Base-by-base conservation (phyloP, 768 basidiomycete genomes). In the Panellus pusillus region DNA sequence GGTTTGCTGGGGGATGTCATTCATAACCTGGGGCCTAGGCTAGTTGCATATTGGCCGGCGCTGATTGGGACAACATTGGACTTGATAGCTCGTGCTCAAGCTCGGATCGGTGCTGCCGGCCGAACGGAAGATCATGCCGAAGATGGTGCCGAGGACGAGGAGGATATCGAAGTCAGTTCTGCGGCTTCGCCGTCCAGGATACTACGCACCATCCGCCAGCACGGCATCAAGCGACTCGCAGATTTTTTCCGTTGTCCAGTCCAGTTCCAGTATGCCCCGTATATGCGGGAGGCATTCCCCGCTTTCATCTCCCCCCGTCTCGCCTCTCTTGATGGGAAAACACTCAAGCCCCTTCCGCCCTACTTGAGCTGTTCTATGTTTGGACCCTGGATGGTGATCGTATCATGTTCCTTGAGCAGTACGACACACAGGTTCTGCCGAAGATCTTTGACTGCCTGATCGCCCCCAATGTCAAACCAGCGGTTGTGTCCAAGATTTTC, bases 341-440 rank as follows among this genome's bases (percentile, higher is more conserved):
- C 63, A 91, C 89, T 0, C 96, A 98, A 67, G 80, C 91, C 0
- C 94, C 96, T 0, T 96, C 94, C 0, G 85, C 91, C 0, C 75
- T 96, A 15, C 73, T 99, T 39, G 93, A 97, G 36, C 74, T 98
- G 18, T 89, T 97, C 70, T 79, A 84, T 53, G 72, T 79, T 6
- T 95, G 94, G 89, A 82, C 91, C 0, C 66, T 75, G 14, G 74
- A 80, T 15, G 74, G 72, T 2, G 75, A 83, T 12, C 80, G 84
- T 55, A 75, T 79, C n/a, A 65, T 66, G 9, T 86, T 83, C 66
- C 75, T 98, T 24, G 84, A 87, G 41, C 73, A 81, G 19, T 88
- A 84, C 64, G 89, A 98, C 63, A 60, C 72, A 2, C 75, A 76
- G 5, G 77, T 88, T 1, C 68, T 99, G 13, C 86, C 86, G 7